A percentile compares a stretch with the other conserved stretches of the same genome.
phyloP scores from a whole-genome alignment of 2,329 filamentous ascomycete genomes.

The Beauveria pseudobassiana region DNA sequence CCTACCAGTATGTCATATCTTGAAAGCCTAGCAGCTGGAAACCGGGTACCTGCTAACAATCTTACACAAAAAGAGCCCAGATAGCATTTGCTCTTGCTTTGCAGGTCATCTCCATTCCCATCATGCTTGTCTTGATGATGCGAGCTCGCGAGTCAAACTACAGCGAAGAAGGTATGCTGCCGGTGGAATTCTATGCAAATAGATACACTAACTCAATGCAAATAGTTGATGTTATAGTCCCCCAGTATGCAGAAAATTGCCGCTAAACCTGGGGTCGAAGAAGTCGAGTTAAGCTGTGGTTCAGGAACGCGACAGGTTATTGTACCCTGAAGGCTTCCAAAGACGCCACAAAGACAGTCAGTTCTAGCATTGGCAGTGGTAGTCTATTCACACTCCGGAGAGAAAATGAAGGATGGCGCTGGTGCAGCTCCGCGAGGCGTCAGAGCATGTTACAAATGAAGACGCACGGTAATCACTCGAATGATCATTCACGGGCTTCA shows the following conservation, averaged over 20 bases:
- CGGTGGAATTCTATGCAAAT: too few species aligned
- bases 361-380: too few species aligned
- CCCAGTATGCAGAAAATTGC: not conserved
- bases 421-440: too few species aligned
- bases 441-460: too few species aligned
- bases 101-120: not conserved
- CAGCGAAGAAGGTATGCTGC: not conserved
- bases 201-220: not conserved
- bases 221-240: not conserved
- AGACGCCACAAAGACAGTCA: too few species aligned
- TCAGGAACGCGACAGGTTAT: too few species aligned
- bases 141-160: conserved; percentile 1
- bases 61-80: not conserved
- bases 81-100: not conserved
- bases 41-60: not conserved
- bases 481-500: too few species aligned
- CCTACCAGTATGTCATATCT: not conserved
- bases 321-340: too few species aligned
- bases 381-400: too few species aligned
- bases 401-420: too few species aligned
- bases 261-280: not conserved
- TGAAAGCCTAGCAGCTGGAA: too few species aligned
- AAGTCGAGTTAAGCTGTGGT: not conserved
- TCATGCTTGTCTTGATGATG: not conserved
- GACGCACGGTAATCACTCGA: too few species aligned